These are phyloP conservation scores for Chlamydomonas reinhardtii DNA, from an alignment of 163 green algal genomes.

Conservation along the genomic window DNA sequence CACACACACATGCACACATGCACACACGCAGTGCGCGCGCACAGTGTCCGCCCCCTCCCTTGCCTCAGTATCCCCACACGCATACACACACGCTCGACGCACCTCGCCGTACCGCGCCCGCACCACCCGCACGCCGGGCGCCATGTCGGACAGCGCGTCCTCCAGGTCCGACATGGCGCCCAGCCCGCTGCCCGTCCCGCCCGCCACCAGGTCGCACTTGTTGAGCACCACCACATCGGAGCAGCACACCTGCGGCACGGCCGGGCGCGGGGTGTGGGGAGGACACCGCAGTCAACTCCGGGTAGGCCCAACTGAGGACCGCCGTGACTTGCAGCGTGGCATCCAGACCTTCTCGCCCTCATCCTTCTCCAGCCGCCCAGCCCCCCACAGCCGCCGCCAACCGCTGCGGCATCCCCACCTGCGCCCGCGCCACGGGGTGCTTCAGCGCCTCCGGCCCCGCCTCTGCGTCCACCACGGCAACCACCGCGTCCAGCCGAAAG, in stretches of 20 bases:
- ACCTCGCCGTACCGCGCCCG: slow-evolving; percentile 59
- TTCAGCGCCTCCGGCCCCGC: slow-evolving; percentile 42
- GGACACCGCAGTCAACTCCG: no score
- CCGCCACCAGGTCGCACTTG: slow-evolving; percentile 70
- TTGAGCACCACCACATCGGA: slow-evolving; percentile 72
- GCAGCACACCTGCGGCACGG: slow-evolving; percentile 58
- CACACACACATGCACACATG: neutral
- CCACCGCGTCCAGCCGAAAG: slow-evolving; percentile 64
- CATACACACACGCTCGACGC: neutral
- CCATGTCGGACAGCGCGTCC: slow-evolving; percentile 53
- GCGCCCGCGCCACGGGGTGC: slow-evolving; percentile 52
- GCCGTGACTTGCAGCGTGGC: no score
- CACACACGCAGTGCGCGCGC: neutral
- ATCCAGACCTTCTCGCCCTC: no score
- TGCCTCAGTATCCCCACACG: no score
- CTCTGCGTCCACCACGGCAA: slow-evolving; percentile 71
- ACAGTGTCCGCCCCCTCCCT: no score
- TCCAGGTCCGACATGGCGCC: slow-evolving; percentile 58
- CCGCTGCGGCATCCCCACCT: no score
- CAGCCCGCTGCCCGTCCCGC: slow-evolving; percentile 10
- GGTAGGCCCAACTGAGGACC: no score
- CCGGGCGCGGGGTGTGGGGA: neutral
- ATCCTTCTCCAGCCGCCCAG: no score
- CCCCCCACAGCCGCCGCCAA: no score
- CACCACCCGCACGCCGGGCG: slow-evolving; percentile 53